phyloP scores from a whole-genome alignment of 495 filamentous ascomycete genomes.

The Platismatia glauca region DNA sequence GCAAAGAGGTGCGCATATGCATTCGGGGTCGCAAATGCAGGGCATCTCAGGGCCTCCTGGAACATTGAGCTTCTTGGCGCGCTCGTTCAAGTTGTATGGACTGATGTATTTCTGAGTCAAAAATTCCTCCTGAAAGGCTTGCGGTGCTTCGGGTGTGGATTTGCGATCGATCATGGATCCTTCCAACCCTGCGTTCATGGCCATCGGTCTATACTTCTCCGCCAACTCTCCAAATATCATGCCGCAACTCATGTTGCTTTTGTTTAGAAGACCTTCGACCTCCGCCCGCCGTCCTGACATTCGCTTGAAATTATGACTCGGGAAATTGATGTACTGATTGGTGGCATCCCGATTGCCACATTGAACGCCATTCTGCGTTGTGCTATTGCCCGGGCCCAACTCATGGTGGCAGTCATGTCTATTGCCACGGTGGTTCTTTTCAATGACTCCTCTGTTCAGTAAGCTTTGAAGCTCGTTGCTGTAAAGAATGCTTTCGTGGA shows the following conservation, averaged over 20 bases:
- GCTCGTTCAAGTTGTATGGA: slow-evolving; percentile 20
- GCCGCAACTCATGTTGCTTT: slow-evolving; percentile 17
- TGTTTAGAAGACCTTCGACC: slow-evolving; percentile 11
- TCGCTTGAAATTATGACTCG: background rate
- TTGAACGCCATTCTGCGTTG: background rate
- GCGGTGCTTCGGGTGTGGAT: slow-evolving; percentile 9
- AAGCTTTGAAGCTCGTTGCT: slow-evolving; percentile 7
- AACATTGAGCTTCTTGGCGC: slow-evolving; percentile 14
- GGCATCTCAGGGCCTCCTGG: slow-evolving; percentile 13
- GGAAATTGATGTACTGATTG: background rate
- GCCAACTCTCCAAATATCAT: slow-evolving; percentile 21
- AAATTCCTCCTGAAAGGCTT: background rate
- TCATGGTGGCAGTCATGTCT: background rate
- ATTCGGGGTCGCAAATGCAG: slow-evolving; percentile 17
- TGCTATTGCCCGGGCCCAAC: background rate
- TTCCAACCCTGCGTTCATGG: background rate
- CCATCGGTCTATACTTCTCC: slow-evolving; percentile 19
- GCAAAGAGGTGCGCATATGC: slow-evolving; percentile 18
- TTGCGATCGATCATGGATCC: slow-evolving; percentile 3
- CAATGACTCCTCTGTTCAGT: slow-evolving; percentile 10
- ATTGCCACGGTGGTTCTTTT: slow-evolving; percentile 2
- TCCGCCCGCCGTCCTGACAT: background rate
- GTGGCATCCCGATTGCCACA: background rate
- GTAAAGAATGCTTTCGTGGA: slow-evolving; percentile 18
- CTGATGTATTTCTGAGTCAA: slow-evolving; percentile 5